Base-by-base conservation (phyloP, 352 stramenopile species). In the Phytopythium ostracodes region DNA sequence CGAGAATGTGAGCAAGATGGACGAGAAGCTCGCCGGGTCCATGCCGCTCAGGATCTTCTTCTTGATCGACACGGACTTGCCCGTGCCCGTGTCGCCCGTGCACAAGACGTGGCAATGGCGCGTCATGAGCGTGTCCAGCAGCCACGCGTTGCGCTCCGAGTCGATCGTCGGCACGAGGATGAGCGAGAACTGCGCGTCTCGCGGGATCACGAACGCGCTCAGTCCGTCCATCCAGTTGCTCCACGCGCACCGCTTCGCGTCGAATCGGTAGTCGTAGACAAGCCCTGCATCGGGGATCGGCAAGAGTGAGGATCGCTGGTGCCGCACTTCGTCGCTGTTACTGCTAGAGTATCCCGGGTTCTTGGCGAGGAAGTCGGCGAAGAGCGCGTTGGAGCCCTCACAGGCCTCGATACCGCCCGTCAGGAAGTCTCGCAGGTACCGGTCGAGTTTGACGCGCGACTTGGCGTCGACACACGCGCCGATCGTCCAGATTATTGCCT, bases 131-230 rank as follows among this genome's bases (percentile, higher is more conserved):
- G 79, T 90, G 46, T 97, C 84, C n/a, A 98, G 70, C 11, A 98
- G 63, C 82, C 87, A 97, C 24, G 93, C 90, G 33, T 97, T 96
- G 11, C 89, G 86, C 60, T 97, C 88, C 20, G 93, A 98, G 54
- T 98, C 93, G 55, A 98, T 91, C 7, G 94, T 98, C 2, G 91
- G 92, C 18, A 98, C 93, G 18, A 98, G 62, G 33, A 98, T 96
- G 42, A 83, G 79, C 17, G 91, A 93, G 59, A 97, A 96, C 56
- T 88, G 77, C 2, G 86, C 77, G 29, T 92, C 81, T 11, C 75
- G 71, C 0, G 86, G 84, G 42, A 96, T 94, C 9, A 72, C 70
- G 36, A 90, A 88, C 4, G 61, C 62, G 0, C 72, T 68, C 0
- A 67, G 52, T 10, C 63, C 64, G 10, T 92, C 84, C 72, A 92